Evolutionary conservation across 2,329 filamentous ascomycete genomes (phyloP).

Genomic region (Colletotrichum sp.): DNA sequence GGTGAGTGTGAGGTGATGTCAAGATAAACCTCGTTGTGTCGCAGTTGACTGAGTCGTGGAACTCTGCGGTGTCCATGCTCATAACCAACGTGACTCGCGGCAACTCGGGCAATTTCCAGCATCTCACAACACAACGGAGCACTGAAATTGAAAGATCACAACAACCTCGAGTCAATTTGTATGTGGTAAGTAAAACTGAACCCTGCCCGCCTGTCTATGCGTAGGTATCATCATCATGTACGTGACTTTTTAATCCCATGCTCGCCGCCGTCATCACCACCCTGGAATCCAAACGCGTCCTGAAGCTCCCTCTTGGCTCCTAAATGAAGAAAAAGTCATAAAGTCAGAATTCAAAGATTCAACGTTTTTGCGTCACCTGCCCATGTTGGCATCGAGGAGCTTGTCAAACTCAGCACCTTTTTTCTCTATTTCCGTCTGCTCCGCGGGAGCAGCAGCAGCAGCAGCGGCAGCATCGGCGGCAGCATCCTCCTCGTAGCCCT

Average conservation of each 20-base stretch:
- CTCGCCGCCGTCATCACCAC: neutral
- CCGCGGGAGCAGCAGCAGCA: neutral
- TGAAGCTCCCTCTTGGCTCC: neutral
- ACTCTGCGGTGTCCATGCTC: neutral
- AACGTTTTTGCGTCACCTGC: neutral
- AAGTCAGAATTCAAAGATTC: neutral
- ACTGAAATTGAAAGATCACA: neutral
- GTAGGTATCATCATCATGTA: constrained; percentile 20
- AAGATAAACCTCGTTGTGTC: neutral
- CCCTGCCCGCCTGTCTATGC: neutral
- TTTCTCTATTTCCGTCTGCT: constrained; percentile 12
- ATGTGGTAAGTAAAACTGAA: neutral
- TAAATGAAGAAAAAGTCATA: neutral
- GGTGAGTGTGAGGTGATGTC: neutral
- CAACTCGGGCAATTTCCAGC: neutral
- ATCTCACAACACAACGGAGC: neutral
- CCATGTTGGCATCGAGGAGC: constrained; percentile 20
- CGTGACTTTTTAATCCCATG: neutral
- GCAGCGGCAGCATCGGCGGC: constrained; percentile 21
- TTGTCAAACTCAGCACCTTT: constrained; percentile 20
- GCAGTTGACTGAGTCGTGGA: neutral
- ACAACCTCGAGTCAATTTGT: neutral
- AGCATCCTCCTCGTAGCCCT: constrained; percentile 74
- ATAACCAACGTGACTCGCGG: neutral
- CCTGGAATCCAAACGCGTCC: neutral